Evolutionary conservation across 257 asterid genomes (phyloP), one percentile per base, ranked within the genome.

Genomic region (Leptodermis oblonga): DNA sequence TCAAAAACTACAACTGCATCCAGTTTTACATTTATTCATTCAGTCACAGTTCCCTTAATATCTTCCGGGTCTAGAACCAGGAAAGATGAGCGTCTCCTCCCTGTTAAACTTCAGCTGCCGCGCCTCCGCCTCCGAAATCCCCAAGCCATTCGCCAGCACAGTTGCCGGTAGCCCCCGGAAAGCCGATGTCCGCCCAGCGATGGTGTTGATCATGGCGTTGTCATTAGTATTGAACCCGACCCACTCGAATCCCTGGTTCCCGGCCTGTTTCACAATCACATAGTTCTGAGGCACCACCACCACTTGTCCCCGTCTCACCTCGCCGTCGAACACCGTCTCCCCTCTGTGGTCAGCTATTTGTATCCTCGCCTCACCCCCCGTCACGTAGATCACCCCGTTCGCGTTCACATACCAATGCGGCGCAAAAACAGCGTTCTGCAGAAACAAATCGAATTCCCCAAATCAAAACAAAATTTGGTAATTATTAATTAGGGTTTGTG

Each of bases 331-430:
- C 69, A 90, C 88, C 2, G 86, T 77, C 55, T 80, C 80, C 10
- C 96, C 97, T 20, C 75, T 60, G 74, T 88, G 87, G 87, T 90
- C 74, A 33, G 88, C 97, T 10, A 90, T 77, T 81, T 88, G 94
- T 0, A 85, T 14, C 12, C 82, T 53, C 10, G 72, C 63, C 45
- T 78, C 85, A 3, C 97, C 97, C 12, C 77, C 84, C 2, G 90
- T 85, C 22, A 68, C 45, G 83, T 85, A 86, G 25, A 86, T 0
- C 25, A 83, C 58, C 70, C 73, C 74, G 83, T 90, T 89, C 8
- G 95, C 86, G 78, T 90, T 90, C 61, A 70, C 70, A 70, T 36
- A 65, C 92, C 96, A 90, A 60, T 74, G 82, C 20, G 97, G 97
- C n/a, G 96, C 59, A 76, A 85, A 77, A 5, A 88, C 73, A 0